Evolutionary conservation across 306 rosid genomes (phyloP).

Genomic region (Purshia tridentata): DNA sequence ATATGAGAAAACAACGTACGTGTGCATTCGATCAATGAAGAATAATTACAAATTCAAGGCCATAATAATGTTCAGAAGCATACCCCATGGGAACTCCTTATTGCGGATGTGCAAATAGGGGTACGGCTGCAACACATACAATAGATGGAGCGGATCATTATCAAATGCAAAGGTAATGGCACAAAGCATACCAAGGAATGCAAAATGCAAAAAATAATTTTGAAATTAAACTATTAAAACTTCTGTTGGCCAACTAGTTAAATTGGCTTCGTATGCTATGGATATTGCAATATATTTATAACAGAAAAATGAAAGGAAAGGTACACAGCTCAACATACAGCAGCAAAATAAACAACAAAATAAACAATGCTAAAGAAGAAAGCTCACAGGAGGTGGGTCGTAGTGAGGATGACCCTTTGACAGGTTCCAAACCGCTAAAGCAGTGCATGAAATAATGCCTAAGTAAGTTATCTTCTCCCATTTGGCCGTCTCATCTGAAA

Average conservation of each 20-base stretch:
- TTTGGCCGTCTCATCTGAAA: conserved; percentile 75
- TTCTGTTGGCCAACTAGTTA: too few relatives aligned
- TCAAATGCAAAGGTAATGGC: neutral
- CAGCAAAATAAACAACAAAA: neutral
- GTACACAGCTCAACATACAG: neutral
- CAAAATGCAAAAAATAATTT: neutral
- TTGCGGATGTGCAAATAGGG: conserved; percentile 82
- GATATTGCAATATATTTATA: neutral
- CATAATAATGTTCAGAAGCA: conserved; percentile 12
- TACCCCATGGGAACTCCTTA: conserved; percentile 99
- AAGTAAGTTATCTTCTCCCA: conserved; percentile 96
- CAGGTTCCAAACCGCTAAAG: conserved; percentile 48
- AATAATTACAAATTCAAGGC: neutral
- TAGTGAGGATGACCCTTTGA: conserved; percentile 85
- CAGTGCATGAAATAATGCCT: conserved; percentile 69
- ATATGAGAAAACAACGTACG: neutral
- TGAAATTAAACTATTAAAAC: too few relatives aligned
- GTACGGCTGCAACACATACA: conserved; percentile 43
- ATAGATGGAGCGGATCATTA: neutral
- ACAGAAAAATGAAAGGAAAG: too few relatives aligned
- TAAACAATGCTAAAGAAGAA: conserved; percentile 20
- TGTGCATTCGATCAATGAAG: neutral
- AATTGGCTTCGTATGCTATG: too few relatives aligned
- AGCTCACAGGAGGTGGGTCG: conserved; percentile 77
- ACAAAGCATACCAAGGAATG: neutral